These are phyloP conservation scores for Fomitopsis palustris DNA, from an alignment of 1,284 basidiomycete genomes.

Conservation along the genomic window DNA sequence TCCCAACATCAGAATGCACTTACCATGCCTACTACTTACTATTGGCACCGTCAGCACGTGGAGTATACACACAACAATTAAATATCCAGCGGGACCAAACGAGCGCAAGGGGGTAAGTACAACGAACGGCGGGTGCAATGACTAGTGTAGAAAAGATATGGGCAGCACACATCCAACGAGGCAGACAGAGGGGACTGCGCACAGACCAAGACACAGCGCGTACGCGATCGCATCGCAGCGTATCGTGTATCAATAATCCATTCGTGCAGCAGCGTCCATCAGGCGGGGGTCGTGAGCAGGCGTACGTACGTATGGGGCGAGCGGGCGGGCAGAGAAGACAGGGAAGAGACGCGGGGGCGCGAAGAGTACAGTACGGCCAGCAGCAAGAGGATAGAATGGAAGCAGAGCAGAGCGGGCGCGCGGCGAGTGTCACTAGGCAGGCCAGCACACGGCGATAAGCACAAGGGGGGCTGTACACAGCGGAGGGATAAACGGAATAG, in stretches of 20 bases:
- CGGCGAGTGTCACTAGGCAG: neutral
- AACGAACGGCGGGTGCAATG: neutral
- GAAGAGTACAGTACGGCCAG: neutral
- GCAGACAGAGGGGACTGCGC: neutral
- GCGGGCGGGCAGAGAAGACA: neutral
- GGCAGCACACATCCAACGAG: neutral
- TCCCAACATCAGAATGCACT: too few species aligned
- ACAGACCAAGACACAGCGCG: neutral
- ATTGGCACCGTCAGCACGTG: too few species aligned
- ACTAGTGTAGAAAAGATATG: neutral
- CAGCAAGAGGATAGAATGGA: neutral
- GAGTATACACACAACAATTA: neutral
- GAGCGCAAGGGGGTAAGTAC: neutral
- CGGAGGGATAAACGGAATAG: neutral
- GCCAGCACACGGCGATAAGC: neutral
- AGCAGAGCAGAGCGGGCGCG: neutral
- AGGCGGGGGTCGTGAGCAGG: neutral
- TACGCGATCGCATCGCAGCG: too few species aligned
- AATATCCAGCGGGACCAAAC: neutral
- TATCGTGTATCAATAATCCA: neutral
- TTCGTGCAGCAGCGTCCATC: slow-evolving; percentile 1
- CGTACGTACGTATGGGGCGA: neutral
- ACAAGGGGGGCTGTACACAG: neutral
- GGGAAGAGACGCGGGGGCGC: too few species aligned
- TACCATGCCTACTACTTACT: too few species aligned